These are phyloP conservation scores for Clitocybe nebularis DNA, from an alignment of 1,284 basidiomycete species.

Conservation along the genomic window DNA sequence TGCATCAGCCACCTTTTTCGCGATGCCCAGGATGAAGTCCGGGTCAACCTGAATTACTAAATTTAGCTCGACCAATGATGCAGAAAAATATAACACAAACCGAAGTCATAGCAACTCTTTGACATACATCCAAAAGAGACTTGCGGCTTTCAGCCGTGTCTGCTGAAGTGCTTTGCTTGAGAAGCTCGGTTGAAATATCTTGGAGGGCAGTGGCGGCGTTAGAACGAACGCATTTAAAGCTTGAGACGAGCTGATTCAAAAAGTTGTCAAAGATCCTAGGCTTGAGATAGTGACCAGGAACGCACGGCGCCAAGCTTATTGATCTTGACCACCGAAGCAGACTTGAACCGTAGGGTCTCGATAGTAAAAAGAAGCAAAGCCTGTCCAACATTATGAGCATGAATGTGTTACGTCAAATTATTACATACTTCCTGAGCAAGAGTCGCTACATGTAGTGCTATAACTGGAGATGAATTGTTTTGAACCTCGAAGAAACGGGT, in stretches of 20 bases:
- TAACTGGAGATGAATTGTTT: slow-evolving; percentile 36
- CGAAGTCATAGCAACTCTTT: too few species aligned
- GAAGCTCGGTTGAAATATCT: slow-evolving; percentile 51
- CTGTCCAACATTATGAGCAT: slow-evolving; percentile 29
- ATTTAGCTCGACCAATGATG: too few species aligned
- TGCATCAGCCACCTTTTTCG: slow-evolving; percentile 63
- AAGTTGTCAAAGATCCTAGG: slow-evolving; percentile 4
- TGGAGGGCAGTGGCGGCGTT: slow-evolving; percentile 49
- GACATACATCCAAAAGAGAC: slow-evolving; percentile 48
- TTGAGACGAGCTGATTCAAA: slow-evolving; percentile 50
- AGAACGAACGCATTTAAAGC: slow-evolving; percentile 57
- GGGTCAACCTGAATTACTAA: slow-evolving; percentile 51
- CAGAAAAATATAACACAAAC: too few species aligned
- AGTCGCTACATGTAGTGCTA: slow-evolving; percentile 64
- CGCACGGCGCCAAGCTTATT: slow-evolving; percentile 67
- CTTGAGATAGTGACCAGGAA: slow-evolving; percentile 13
- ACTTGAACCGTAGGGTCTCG: slow-evolving; percentile 69
- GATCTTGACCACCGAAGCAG: slow-evolving; percentile 60
- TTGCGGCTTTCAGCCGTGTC: slow-evolving; percentile 50
- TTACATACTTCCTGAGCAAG: slow-evolving; percentile 65
- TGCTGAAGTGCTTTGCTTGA: slow-evolving; percentile 46
- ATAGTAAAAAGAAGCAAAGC: slow-evolving; percentile 64
- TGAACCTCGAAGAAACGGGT: slow-evolving; percentile 44
- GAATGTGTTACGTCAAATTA: neutral
- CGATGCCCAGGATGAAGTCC: slow-evolving; percentile 58